Base-by-base conservation (phyloP, 2,329 filamentous ascomycete genomes). In the Metarhizium humberi region DNA sequence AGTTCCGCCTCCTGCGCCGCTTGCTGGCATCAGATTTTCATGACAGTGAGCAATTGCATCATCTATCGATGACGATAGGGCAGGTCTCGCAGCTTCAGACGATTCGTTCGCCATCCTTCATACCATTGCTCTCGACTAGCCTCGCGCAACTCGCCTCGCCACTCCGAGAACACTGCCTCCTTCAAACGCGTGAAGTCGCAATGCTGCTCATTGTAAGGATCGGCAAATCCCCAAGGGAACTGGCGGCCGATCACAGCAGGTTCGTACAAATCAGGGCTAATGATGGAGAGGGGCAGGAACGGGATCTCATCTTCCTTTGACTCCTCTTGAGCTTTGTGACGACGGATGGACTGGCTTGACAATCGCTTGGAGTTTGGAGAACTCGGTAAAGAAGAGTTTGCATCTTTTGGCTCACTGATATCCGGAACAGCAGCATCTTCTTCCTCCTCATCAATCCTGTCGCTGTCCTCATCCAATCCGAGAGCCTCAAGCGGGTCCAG, bases 191-290 rank as follows among this genome's bases (percentile, higher is more conserved):
- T 78, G 70, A 96, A 99, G 72, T 99, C 94, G 73, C 94, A 99
- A 73, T 99, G 94, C 63, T 88, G 83, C 34, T 85, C 79, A 65
- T 97, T 86, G 75, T 94, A 92, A 0, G 94, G 94, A 66, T 97
- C 90, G 4, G 94, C 94, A 63, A 96, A 95, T 6, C 94, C 94
- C 94, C 94, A 99, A 0, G 94, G 89, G 69, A 97, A 99, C 60
- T 87, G 86, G 57, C 94, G 88, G 49, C 94, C 94, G 57, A 95
- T 75, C 16, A 88, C 77, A 36, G 80, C 82, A 8, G 86, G 86
- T 64, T 95, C 89, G 72, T 97, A 95, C 46, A 89, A 81, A 69
- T 99, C 94, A 0, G 94, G 94, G 59, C 90, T 96, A 68, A 99
- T 87, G 68, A 96, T 89, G 45, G 91, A 96, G 66, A 97, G 84